A percentile compares a stretch with the other conserved stretches of the same genome.
Conservation (phyloP, 2,329 filamentous ascomycete genomes). For the Ceratocystis albifundus region DNA sequence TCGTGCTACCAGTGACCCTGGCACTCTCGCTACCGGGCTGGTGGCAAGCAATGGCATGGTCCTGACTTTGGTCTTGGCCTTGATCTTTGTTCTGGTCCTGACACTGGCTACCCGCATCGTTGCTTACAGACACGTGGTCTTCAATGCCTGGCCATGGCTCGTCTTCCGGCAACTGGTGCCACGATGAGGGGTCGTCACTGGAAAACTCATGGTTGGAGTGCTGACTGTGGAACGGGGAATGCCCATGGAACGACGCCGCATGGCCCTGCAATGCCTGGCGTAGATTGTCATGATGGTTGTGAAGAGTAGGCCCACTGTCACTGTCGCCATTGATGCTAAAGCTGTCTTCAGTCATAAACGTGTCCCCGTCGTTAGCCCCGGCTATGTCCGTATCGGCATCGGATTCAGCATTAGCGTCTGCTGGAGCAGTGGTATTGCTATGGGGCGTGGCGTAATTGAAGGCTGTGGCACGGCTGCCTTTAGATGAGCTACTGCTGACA, state of each 20-base stretch:
- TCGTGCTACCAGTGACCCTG: conserved; percentile 27
- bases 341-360: conserved; percentile 31
- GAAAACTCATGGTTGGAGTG: not conserved
- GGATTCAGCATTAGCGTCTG: conserved; percentile 25
- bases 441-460: conserved; percentile 66
- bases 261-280: conserved; percentile 24
- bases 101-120: conserved; percentile 39
- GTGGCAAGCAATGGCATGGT: too few species aligned
- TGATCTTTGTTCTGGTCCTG: too few species aligned
- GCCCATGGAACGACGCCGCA: conserved; percentile 22
- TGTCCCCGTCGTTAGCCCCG: conserved; percentile 26
- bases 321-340: conserved; percentile 27
- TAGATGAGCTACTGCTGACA: conserved; percentile 24
- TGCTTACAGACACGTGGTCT: conserved; percentile 39
- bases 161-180: conserved; percentile 38
- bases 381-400: conserved; percentile 26
- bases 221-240: conserved; percentile 16
- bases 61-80: too few species aligned
- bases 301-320: conserved; percentile 26
- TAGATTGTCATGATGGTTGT: conserved; percentile 22
- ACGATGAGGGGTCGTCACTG: conserved; percentile 8
- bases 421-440: conserved; percentile 45
- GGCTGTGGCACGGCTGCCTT: conserved; percentile 34
- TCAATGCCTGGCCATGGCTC: conserved; percentile 48
- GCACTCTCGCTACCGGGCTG: conserved; percentile 20